Base-by-base conservation (phyloP, 2,329 filamentous ascomycete genomes). In the Aspergillus transmontanensis region DNA sequence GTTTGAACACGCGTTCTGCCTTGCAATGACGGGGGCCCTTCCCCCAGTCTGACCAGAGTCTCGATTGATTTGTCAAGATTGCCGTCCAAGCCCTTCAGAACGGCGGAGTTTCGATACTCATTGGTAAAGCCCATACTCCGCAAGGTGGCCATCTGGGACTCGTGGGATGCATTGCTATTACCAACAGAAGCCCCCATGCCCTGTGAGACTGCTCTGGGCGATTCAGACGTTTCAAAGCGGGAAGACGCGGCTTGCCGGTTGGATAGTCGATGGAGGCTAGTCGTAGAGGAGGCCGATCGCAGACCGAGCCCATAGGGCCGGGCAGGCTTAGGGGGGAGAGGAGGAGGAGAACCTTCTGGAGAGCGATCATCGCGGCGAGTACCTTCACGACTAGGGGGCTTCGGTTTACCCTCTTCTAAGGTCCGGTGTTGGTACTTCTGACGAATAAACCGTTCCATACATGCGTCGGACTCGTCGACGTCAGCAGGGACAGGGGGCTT, bases 381-480 rank as follows among this genome's bases (percentile, higher is more conserved):
- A 69, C 87, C 83, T 65, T 86, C 80, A 71, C 84, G 80, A 67
- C 82, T 83, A 57, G 75, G 78, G 21, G 79, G 79, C 64, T 80
- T 79, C 39, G 75, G 80, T 69, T 75, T 79, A 50, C 76, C 79
- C 68, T 81, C 76, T 62, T 82, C 80, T 67, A 87, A 83, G 16
- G 83, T 79, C 62, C 84, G 82, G 70, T 89, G 89, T 75, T 94
- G 89, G 79, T 99, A 99, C 79, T 99, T 99, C 73, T 94, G 90
- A 64, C 94, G 86, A 69, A 99, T 97, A 78, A 94, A 98, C 64
- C 92, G 87, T 79, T 99, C 95, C 90, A 99, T 95, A 32, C 91
- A 93, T 12, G 92, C 90, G 76, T 99, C 94, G 56, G 91, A 91
- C 80, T 98, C 94, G 79, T 99, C 95, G 45, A 88, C 88, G 74